Conservation (phyloP, 2,329 filamentous ascomycete species). For the Diaporthe longicolla region DNA sequence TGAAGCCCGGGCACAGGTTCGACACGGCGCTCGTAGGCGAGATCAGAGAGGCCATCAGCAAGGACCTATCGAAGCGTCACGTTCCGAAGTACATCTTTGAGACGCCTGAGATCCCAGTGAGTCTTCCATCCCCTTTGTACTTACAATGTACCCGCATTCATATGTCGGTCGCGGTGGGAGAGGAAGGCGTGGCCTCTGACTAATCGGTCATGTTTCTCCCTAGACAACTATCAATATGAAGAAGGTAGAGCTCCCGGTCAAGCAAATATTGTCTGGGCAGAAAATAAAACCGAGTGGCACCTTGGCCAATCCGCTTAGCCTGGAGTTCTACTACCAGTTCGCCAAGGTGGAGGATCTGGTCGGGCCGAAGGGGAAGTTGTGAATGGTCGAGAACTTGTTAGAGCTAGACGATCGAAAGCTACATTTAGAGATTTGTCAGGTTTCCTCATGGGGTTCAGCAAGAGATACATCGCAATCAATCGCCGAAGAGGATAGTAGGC, state of each 20-base stretch:
- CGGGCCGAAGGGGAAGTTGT: conserved; percentile 63
- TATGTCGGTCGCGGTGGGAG: background rate
- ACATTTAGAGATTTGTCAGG: background rate
- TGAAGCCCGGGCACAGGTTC: conserved; percentile 70
- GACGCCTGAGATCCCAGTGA: conserved; percentile 83
- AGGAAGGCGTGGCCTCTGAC: background rate
- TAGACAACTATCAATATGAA: conserved; percentile 87
- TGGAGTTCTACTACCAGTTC: conserved; percentile 86
- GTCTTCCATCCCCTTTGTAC: conserved; percentile 50
- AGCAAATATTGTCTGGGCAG: conserved; percentile 85
- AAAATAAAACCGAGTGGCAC: conserved; percentile 83
- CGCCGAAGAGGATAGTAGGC: background rate
- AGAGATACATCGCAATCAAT: background rate
- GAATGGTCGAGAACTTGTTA: conserved; percentile 47
- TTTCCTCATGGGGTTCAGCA: background rate
- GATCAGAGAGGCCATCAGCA: conserved; percentile 75
- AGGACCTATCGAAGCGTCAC: conserved; percentile 79
- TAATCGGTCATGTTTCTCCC: background rate
- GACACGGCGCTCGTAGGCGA: conserved; percentile 66
- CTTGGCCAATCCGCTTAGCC: conserved; percentile 79
- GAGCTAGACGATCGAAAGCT: background rate
- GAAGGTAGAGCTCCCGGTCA: conserved; percentile 87
- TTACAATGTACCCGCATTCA: background rate
- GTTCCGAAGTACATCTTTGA: conserved; percentile 85
- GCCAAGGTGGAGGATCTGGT: conserved; percentile 76